Percentiles rank a stretch among this genome's conserved stretches.
Conservation (phyloP, 2,329 filamentous ascomycete genomes). For the Aspergillus nomiae region DNA sequence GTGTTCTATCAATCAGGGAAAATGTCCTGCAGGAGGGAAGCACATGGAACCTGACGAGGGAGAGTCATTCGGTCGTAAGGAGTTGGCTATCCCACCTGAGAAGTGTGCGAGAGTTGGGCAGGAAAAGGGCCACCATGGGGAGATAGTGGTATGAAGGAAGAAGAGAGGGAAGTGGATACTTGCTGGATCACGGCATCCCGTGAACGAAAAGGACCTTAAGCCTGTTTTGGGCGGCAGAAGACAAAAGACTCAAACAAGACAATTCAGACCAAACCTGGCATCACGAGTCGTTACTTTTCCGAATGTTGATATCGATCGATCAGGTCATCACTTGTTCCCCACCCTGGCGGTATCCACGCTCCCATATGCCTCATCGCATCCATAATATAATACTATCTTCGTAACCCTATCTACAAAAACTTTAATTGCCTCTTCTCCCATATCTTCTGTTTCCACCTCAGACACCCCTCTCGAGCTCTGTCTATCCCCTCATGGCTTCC, state of each 20-base stretch:
- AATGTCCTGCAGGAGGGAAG: neutral
- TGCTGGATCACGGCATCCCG: neutral
- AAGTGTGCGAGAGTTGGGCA: neutral
- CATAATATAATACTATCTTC: neutral
- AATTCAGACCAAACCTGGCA: neutral
- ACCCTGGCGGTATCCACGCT: neutral
- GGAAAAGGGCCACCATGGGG: neutral
- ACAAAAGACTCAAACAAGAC: constrained; percentile 5
- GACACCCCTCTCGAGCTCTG: neutral
- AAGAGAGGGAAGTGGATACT: neutral
- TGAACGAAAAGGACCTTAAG: neutral
- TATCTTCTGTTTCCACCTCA: neutral
- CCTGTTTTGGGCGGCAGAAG: neutral
- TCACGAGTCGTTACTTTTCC: neutral
- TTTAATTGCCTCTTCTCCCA: neutral
- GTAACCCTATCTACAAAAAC: constrained; percentile 1
- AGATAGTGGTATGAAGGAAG: constrained; percentile 1
- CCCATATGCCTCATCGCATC: neutral
- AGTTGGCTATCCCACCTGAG: neutral
- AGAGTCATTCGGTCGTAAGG: neutral
- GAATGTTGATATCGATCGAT: neutral
- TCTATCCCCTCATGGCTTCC: constrained; percentile 11
- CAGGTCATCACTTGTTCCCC: neutral
- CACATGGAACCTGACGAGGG: constrained; percentile 6
- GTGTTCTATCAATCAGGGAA: neutral